phyloP scores from a whole-genome alignment of 352 stramenopile genomes.

The Aphanomyces invadans region DNA sequence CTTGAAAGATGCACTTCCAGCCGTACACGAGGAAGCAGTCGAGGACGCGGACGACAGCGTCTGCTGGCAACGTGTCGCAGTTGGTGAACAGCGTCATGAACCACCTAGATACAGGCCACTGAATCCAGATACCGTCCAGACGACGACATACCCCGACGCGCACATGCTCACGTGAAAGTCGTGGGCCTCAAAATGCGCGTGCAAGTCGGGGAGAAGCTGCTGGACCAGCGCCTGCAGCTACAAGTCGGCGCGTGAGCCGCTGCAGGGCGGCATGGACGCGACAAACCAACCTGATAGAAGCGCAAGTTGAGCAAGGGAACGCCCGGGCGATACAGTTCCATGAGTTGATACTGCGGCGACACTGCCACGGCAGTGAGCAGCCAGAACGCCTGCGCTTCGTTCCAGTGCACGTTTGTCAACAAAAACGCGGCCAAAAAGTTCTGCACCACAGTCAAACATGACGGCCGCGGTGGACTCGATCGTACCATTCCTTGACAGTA shows the following conservation, averaged over 20 bases:
- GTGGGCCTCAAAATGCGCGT: conserved; percentile 39
- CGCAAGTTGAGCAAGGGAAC: conserved; percentile 53
- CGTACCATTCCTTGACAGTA: conserved; percentile 69
- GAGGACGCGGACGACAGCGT: conserved; percentile 48
- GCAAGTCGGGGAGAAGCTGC: conserved; percentile 36
- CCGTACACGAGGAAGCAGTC: conserved; percentile 61
- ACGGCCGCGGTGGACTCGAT: background rate
- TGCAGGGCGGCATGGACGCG: background rate
- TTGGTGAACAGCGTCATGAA: conserved; percentile 78
- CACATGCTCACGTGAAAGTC: conserved; percentile 69
- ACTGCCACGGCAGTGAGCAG: conserved; percentile 48
- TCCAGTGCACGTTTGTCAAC: conserved; percentile 56
- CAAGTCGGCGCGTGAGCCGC: background rate
- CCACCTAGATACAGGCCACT: conserved; percentile 53
- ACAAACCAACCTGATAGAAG: conserved; percentile 37
- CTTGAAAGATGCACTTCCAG: conserved; percentile 65
- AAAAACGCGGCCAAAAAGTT: conserved; percentile 53
- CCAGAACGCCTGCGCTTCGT: conserved; percentile 62
- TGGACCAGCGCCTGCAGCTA: conserved; percentile 48
- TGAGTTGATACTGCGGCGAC: conserved; percentile 50
- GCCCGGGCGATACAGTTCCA: conserved; percentile 47
- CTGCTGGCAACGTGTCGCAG: conserved; percentile 59
- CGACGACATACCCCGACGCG: conserved; percentile 41
- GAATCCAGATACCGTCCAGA: background rate
- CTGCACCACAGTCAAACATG: background rate